phyloP scores from a whole-genome alignment of 1,284 basidiomycete genomes.

The Coniophora puteana region DNA sequence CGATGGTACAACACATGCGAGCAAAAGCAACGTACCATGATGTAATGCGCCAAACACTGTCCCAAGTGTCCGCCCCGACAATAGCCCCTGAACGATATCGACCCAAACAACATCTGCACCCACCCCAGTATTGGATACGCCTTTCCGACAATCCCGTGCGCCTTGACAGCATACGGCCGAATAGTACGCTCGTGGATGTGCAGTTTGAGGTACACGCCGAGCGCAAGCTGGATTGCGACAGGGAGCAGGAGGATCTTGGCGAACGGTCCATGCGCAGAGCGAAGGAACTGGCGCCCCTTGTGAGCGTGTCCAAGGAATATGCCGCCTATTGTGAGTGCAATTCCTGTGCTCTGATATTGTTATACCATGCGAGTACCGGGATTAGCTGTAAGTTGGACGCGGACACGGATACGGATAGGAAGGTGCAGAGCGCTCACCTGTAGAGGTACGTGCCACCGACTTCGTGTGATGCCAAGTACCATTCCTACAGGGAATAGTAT shows the following conservation, averaged over 20 bases:
- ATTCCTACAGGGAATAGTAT: slow-evolving; percentile 84
- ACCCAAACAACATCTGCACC: slow-evolving; percentile 80
- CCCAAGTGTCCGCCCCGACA: slow-evolving; percentile 71
- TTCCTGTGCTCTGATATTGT: slow-evolving; percentile 56
- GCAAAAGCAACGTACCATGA: slow-evolving; percentile 54
- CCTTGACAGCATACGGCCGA: slow-evolving; percentile 69
- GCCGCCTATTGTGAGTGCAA: slow-evolving; percentile 67
- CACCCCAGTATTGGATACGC: slow-evolving; percentile 86
- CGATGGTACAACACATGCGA: background rate
- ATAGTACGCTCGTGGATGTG: slow-evolving; percentile 83
- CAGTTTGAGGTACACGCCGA: slow-evolving; percentile 91
- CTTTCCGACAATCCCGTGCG: slow-evolving; percentile 84
- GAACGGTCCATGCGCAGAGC: slow-evolving; percentile 67
- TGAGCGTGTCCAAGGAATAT: slow-evolving; percentile 82
- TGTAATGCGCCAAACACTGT: slow-evolving; percentile 88
- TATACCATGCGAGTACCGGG: background rate
- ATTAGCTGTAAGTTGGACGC: slow-evolving; percentile 5
- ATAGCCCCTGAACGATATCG: slow-evolving; percentile 61
- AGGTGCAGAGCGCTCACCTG: slow-evolving; percentile 47
- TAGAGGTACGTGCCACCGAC: slow-evolving; percentile 82
- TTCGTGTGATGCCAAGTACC: slow-evolving; percentile 79
- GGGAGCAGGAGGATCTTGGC: slow-evolving; percentile 69
- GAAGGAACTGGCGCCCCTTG: slow-evolving; percentile 68
- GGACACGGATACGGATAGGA: too few species aligned
- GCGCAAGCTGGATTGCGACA: slow-evolving; percentile 61